Conservation (phyloP, 176 grass and related monocot species). For the Phyllostachys edulis region DNA sequence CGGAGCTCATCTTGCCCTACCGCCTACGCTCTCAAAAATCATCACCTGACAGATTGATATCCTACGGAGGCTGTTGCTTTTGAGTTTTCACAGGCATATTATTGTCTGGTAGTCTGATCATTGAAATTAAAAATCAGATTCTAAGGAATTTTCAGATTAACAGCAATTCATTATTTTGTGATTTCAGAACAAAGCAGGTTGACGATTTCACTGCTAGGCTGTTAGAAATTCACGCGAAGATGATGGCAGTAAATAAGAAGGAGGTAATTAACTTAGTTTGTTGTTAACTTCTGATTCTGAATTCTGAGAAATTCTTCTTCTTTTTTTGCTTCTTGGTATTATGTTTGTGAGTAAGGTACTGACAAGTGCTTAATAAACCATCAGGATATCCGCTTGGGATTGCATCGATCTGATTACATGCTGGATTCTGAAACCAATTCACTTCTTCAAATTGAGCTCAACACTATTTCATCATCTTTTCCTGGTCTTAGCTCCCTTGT, state of each 20-base stretch:
- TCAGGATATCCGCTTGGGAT: constrained; percentile 89
- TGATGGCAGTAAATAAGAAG: constrained; percentile 72
- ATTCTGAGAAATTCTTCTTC: background rate
- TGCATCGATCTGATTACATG: constrained; percentile 99
- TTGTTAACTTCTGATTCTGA: background rate
- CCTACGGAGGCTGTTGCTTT: background rate
- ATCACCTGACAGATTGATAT: background rate
- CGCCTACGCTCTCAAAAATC: no score
- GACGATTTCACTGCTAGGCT: constrained; percentile 84
- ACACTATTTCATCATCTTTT: constrained; percentile 93
- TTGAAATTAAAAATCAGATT: background rate
- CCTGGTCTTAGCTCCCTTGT: constrained; percentile 84
- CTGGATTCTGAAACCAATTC: constrained; percentile 86
- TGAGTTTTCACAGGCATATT: background rate
- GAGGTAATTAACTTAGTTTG: constrained; percentile 50
- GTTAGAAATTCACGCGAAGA: constrained; percentile 81
- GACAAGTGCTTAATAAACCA: constrained; percentile 20
- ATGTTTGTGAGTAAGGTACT: constrained; percentile 11
- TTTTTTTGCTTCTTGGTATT: background rate
- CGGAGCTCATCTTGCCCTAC: no score
- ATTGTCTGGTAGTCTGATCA: background rate
- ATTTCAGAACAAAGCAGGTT: constrained; percentile 77
- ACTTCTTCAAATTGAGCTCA: constrained; percentile 93
- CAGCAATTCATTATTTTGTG: background rate
- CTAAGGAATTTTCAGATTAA: background rate